A percentile compares a stretch with the other conserved stretches of the same genome.
Evolutionary conservation across 1,139 yeast genomes (phyloP).

Genomic region (Ogataea hybrid): DNA sequence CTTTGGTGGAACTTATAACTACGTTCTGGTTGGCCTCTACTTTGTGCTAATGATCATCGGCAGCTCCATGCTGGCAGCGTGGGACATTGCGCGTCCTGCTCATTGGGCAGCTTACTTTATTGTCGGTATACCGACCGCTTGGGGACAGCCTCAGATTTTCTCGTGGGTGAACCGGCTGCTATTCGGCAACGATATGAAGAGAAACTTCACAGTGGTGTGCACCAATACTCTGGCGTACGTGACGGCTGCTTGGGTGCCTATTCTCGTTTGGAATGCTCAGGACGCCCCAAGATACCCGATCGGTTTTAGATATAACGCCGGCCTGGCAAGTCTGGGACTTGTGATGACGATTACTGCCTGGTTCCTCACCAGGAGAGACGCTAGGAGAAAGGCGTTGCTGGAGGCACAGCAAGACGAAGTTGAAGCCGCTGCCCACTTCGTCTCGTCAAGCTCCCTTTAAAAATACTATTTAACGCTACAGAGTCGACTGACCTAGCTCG

Average conservation of each 20-base stretch:
- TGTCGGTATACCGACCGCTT: slow-evolving; percentile 45
- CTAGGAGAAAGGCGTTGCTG: not conserved
- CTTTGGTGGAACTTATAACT: slow-evolving; percentile 42
- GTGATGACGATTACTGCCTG: slow-evolving; percentile 35
- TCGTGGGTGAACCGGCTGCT: slow-evolving; percentile 54
- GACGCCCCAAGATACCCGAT: slow-evolving; percentile 46
- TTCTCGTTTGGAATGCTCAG: slow-evolving; percentile 49
- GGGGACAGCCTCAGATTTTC: slow-evolving; percentile 49
- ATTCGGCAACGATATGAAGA: slow-evolving; percentile 46
- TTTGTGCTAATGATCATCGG: slow-evolving; percentile 42
- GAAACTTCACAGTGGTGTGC: slow-evolving; percentile 47
- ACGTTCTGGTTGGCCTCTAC: slow-evolving; percentile 37
- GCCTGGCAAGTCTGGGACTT: slow-evolving; percentile 42
- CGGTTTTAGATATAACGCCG: slow-evolving; percentile 52
- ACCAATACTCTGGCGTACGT: slow-evolving; percentile 54
- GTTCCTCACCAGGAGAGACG: slow-evolving; percentile 37
- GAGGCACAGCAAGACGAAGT: not conserved
- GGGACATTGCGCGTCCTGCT: slow-evolving; percentile 47
- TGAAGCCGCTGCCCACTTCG: not conserved
- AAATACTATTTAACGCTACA: not conserved
- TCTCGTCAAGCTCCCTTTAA: not conserved
- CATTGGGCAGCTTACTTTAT: slow-evolving; percentile 43
- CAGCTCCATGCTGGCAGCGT: slow-evolving; percentile 41
- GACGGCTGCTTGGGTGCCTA: slow-evolving; percentile 46
- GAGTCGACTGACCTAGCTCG: too few species aligned